phyloP scores from a whole-genome alignment of 2,329 filamentous ascomycete species.

The Aphanoascus verrucosus region DNA sequence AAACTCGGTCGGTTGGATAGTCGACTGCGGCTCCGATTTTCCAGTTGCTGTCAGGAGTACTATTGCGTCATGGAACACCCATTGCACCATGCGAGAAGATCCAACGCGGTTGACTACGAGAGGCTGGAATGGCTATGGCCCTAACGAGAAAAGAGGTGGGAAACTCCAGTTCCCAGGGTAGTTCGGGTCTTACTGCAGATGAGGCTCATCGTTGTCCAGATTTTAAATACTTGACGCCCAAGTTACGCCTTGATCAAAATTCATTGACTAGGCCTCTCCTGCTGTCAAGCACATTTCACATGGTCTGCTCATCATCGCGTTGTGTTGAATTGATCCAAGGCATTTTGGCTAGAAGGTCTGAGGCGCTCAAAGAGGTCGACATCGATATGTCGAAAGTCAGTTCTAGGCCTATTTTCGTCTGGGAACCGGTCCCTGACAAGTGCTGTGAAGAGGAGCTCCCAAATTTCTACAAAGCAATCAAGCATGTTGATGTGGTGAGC shows the following conservation, averaged over 20 bases:
- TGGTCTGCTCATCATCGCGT: slow-evolving; percentile 70
- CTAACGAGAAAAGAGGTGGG: slow-evolving; percentile 51
- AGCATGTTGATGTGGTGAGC: slow-evolving; percentile 49
- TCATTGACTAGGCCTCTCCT: slow-evolving; percentile 59
- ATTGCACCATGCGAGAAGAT: slow-evolving; percentile 57
- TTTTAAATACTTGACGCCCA: slow-evolving; percentile 82
- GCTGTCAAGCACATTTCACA: slow-evolving; percentile 66
- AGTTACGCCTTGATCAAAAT: slow-evolving; percentile 63
- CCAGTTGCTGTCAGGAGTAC: slow-evolving; percentile 52
- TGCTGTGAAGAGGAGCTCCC: slow-evolving; percentile 58
- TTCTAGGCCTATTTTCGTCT: slow-evolving; percentile 64
- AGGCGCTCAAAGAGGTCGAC: slow-evolving; percentile 22
- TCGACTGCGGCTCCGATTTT: slow-evolving; percentile 84
- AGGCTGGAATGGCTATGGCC: slow-evolving; percentile 83
- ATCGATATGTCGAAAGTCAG: slow-evolving; percentile 28
- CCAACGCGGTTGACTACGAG: slow-evolving; percentile 65
- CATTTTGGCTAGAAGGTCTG: slow-evolving; percentile 49
- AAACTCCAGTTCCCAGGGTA: slow-evolving; percentile 15
- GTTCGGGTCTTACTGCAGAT: neutral
- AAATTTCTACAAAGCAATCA: slow-evolving; percentile 44
- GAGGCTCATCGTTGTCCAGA: slow-evolving; percentile 35
- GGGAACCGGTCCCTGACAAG: slow-evolving; percentile 89
- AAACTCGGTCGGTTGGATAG: slow-evolving; percentile 70
- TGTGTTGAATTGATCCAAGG: slow-evolving; percentile 64
- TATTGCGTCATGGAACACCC: slow-evolving; percentile 66